Base-by-base conservation (phyloP, 768 basidiomycete species). In the Termitomyces sp. region DNA sequence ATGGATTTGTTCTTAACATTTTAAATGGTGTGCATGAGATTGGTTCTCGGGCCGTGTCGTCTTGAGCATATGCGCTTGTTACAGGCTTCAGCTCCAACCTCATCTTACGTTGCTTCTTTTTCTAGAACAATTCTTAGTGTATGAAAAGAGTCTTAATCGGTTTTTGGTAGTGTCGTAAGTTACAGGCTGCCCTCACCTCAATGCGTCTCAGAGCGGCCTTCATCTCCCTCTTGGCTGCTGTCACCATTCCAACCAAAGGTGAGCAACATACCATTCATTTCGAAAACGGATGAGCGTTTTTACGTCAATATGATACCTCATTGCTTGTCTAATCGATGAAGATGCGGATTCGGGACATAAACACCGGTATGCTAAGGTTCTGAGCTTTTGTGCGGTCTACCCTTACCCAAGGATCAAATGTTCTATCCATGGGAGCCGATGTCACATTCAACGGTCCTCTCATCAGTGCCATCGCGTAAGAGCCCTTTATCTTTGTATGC, bases 191-290 rank as follows among this genome's bases (percentile, higher is more conserved):
- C 30, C 9, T 9, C 1, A 10, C 17, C 34, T 45, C 42, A 34
- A 55, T 55, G 54, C 5, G 44, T 21, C 55, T 61, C 58, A 62
- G 53, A 48, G n/a, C 63, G 43, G 11, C 59, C 47, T 48, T 59
- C 21, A 44, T 60, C 38, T 40, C 64, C 30, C 40, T 70, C 15
- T 50, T 63, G 21, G 46, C 40, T 17, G 30, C 59, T 42, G 55
- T 58, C 40, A 41, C 65, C 40, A 42, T 62, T 35, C 60, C 54
- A 38, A 52, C 63, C 21, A 44, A 53, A 10, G 73, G 67, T 38
- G 73, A 75, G 60, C 54, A 58, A 1, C 74, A 76, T 56, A 70
- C 67, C 10, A 65, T 76, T 11, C 66, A 64, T 56, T 74, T 75
- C 53, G 62, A 60, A 34, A 77, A 77, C 64, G 62, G 61, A 60